Percentiles rank a stretch among this genome's conserved stretches.
phyloP scores from a whole-genome alignment of 2,329 filamentous ascomycete species.

The Gnomoniopsis smithogilvyi region DNA sequence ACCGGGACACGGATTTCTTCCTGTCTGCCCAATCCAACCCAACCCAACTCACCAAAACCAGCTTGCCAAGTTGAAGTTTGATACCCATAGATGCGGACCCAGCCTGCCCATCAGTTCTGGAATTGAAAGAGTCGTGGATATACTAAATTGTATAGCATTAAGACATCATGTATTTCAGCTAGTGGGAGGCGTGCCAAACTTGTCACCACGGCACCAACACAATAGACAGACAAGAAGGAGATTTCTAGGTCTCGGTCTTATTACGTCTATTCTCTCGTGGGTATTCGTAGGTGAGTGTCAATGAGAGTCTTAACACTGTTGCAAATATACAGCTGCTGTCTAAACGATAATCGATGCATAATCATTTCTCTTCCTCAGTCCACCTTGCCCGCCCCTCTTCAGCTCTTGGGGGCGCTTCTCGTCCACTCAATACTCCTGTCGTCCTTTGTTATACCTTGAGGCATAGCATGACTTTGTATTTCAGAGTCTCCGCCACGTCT shows the following conservation, averaged over 20 bases:
- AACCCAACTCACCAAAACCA: too few species aligned
- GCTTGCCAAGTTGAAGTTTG: too few species aligned
- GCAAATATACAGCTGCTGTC: background rate
- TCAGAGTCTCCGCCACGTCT: background rate
- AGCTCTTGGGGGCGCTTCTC: background rate
- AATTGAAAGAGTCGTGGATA: too few species aligned
- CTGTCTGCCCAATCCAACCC: too few species aligned
- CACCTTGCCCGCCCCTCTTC: background rate
- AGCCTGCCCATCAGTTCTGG: too few species aligned
- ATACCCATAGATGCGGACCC: too few species aligned
- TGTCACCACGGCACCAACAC: background rate
- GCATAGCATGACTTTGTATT: background rate
- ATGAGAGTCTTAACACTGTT: background rate
- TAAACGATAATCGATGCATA: background rate
- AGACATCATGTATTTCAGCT: background rate
- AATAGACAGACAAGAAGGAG: background rate
- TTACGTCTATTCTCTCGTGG: background rate
- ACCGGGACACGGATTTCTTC: too few species aligned
- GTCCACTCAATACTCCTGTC: background rate
- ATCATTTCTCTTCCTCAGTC: background rate
- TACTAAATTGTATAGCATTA: too few species aligned
- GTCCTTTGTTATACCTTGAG: background rate
- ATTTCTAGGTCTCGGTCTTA: background rate
- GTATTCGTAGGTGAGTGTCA: slow-evolving; percentile 9
- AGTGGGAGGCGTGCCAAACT: background rate